Conservation (phyloP, 1,284 basidiomycete species). For the Ceratobasidium sp. region DNA sequence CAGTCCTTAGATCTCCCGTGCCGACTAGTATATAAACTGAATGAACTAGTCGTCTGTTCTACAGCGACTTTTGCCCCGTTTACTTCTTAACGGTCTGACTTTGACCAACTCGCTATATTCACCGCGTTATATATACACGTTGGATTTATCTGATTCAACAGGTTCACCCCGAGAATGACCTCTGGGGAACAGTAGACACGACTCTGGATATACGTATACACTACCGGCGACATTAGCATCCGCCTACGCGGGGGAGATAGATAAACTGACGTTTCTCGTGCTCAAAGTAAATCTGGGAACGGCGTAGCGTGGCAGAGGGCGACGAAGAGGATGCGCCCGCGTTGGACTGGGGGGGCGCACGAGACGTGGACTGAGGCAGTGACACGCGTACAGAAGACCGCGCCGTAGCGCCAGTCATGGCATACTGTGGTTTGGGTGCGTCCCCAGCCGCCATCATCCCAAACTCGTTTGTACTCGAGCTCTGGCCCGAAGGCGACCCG, state of each 20-base stretch:
- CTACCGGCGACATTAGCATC: slow-evolving; percentile 55
- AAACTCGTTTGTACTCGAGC: slow-evolving; percentile 70
- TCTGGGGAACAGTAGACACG: slow-evolving; percentile 97
- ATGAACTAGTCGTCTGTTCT: too few relatives aligned
- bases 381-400: slow-evolving; percentile 65
- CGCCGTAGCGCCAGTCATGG: slow-evolving; percentile 46
- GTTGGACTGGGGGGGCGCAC: slow-evolving; percentile 67
- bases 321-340: slow-evolving; percentile 52
- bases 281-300: slow-evolving; percentile 98
- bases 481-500: slow-evolving; percentile 63
- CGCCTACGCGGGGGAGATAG: slow-evolving; percentile 49
- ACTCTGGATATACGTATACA: slow-evolving; percentile 97
- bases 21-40: too few relatives aligned
- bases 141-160: too few relatives aligned
- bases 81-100: too few relatives aligned
- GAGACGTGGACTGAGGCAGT: slow-evolving; percentile 62
- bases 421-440: slow-evolving; percentile 40
- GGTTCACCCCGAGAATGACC: slow-evolving; percentile 91
- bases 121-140: too few relatives aligned
- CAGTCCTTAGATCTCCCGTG: too few relatives aligned
- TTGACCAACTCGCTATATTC: too few relatives aligned
- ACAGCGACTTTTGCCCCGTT: too few relatives aligned
- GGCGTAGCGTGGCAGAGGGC: slow-evolving; percentile 56
- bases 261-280: slow-evolving; percentile 87
- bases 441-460: slow-evolving; percentile 66